Base-by-base conservation (phyloP, 2,329 filamentous ascomycete genomes). In the Claviceps pazoutovae region DNA sequence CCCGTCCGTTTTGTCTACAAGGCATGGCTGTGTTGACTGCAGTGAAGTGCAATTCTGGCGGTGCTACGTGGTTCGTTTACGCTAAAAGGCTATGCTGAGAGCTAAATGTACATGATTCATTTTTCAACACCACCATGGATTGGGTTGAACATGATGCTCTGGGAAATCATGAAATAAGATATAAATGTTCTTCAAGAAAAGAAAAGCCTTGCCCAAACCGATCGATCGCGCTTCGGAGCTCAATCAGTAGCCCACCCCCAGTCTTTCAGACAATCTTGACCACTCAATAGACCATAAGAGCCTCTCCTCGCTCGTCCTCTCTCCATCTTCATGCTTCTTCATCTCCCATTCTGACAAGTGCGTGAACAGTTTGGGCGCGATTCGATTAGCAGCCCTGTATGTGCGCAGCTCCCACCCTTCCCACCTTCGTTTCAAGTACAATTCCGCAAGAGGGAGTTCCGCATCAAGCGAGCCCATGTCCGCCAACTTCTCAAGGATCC, bases 281-380 rank as follows among this genome's bases (percentile, higher is more conserved):
- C 65, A 68, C 55, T 68, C 66, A 57, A 60, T 55, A 11, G 63
- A 65, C 66, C 64, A 68, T 5, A 56, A 57, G 19, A 55, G 48
- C 14, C 57, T 54, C 2, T 65, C 57, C 36, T 56, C 57, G 4
- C 51, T 45, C 38, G 48, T 46, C 47, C 39, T 53, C 19, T 51
- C 48, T 38, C 54, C 26, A 46, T 13, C 17, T 13, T 36, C 17
- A 5, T 16, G 51, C 16, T 49, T 57, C 42, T 61, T 59, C 46
- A 66, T 52, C 41, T 59, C 59, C 14, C 62, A 55, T 46, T 67
- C 62, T 2, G 64, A 59, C 23, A 68, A 56, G 5, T 60, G 57
- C 9, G 50, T 53, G 48, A 62, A 68, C 53, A 59, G 55, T 9
- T 60, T 58, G 19, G 46, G 44, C n/a, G 41, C 55, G 5, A 64